These are phyloP conservation scores for Leccinum truebloodii DNA, from an alignment of 768 basidiomycete genomes.

Conservation along the genomic window DNA sequence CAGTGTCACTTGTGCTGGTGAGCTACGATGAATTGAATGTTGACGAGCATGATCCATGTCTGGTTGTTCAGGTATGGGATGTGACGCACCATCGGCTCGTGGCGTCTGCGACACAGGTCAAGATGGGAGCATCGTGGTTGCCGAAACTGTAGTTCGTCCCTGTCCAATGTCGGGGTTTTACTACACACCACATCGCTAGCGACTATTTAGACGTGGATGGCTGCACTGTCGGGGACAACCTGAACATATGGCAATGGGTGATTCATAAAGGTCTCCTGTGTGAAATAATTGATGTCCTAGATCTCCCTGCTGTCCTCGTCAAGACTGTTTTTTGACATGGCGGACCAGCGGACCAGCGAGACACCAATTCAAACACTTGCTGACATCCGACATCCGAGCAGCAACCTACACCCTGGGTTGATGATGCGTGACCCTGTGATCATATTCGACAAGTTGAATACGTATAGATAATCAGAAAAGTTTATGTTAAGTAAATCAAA, in stretches of 20 bases:
- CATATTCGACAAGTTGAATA: slow-evolving; percentile 85
- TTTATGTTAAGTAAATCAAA: too few species aligned
- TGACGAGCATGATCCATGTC: background rate
- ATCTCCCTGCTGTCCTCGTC: slow-evolving; percentile 80
- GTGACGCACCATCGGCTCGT: slow-evolving; percentile 38
- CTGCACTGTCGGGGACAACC: too few species aligned
- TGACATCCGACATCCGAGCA: slow-evolving; percentile 76
- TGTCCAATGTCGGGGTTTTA: too few species aligned
- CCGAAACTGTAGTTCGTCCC: slow-evolving; percentile 18
- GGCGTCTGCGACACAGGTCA: slow-evolving; percentile 46
- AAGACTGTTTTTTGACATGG: slow-evolving; percentile 76
- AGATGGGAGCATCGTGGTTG: slow-evolving; percentile 30
- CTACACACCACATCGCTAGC: too few species aligned
- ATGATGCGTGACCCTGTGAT: slow-evolving; percentile 79
- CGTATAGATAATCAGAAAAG: too few species aligned
- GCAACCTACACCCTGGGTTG: slow-evolving; percentile 90
- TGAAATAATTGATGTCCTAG: slow-evolving; percentile 75
- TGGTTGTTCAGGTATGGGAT: slow-evolving; percentile 42
- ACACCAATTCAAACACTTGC: slow-evolving; percentile 66
- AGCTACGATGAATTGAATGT: background rate
- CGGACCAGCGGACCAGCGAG: slow-evolving; percentile 74
- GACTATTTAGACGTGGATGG: too few species aligned
- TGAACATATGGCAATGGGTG: too few species aligned
- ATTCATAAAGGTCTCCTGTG: too few species aligned
- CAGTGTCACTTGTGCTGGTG: background rate